Conservation (phyloP, 2,329 filamentous ascomycete species). For the Stagonosporopsis rhizophila region DNA sequence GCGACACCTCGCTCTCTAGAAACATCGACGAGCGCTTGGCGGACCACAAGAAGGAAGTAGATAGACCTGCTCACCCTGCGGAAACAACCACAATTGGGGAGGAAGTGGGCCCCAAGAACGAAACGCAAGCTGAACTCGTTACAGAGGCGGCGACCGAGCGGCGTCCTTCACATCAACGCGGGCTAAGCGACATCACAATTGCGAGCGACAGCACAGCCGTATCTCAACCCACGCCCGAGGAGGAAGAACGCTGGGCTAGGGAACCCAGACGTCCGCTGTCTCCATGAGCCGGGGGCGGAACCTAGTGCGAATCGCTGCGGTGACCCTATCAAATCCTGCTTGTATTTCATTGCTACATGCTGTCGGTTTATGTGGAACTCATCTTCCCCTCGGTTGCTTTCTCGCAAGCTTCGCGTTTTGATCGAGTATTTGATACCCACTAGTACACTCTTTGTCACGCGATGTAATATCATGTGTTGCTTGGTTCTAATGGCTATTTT, state of each 20-base stretch:
- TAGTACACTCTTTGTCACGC: slow-evolving; percentile 27
- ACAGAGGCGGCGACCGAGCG: slow-evolving; percentile 22
- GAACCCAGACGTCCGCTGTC: slow-evolving; percentile 24
- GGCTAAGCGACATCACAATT: slow-evolving; percentile 42
- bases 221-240: slow-evolving; percentile 45
- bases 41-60: slow-evolving; percentile 11
- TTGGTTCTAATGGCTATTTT: neutral
- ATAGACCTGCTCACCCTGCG: neutral
- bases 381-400: slow-evolving; percentile 2
- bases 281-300: slow-evolving; percentile 6
- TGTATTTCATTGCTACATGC: neutral
- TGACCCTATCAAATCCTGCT: neutral
- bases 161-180: slow-evolving; percentile 41
- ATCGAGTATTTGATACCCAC: slow-evolving; percentile 23
- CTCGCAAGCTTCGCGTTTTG: neutral
- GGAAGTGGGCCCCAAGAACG: neutral
- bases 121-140: neutral
- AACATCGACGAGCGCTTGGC: slow-evolving; percentile 42
- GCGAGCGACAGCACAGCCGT: slow-evolving; percentile 45
- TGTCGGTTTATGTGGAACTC: slow-evolving; percentile 6
- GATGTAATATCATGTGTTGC: slow-evolving; percentile 12
- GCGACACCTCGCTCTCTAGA: slow-evolving; percentile 33
- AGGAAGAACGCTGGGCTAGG: slow-evolving; percentile 38
- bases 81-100: neutral
- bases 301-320: neutral